A percentile compares a stretch with the other conserved stretches of the same genome.
Conservation (phyloP, 1,139 yeast genomes). For the Pichia sp. region DNA sequence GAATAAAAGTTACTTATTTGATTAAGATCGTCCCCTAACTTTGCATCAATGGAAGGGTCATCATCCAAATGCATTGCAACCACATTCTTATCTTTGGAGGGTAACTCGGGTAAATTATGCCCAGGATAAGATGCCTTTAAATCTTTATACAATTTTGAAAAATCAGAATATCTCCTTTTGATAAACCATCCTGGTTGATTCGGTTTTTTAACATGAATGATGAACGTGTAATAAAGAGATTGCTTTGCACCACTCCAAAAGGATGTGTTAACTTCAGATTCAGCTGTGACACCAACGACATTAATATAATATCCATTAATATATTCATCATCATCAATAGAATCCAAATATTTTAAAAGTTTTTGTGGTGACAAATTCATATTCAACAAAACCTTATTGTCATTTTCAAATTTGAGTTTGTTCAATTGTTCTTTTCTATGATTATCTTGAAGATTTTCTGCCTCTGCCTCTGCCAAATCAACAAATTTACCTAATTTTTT, state of each 20-base stretch:
- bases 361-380: slow-evolving; percentile 2
- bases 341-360: slow-evolving; percentile 5
- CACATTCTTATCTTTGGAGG: slow-evolving; percentile 44
- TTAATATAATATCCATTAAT: slow-evolving; percentile 55
- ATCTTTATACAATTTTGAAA: slow-evolving; percentile 43
- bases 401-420: neutral
- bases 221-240: slow-evolving; percentile 31
- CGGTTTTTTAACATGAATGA: slow-evolving; percentile 32
- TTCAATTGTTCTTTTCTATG: slow-evolving; percentile 16
- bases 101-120: slow-evolving; percentile 53
- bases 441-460: neutral
- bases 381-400: slow-evolving; percentile 1
- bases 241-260: slow-evolving; percentile 18
- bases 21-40: neutral
- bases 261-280: slow-evolving; percentile 17
- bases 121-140: slow-evolving; percentile 62
- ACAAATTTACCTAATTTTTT: slow-evolving; percentile 47
- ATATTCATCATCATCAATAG: slow-evolving; percentile 31
- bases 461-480: slow-evolving; percentile 18
- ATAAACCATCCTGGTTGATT: slow-evolving; percentile 37
- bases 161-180: slow-evolving; percentile 58
- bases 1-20: slow-evolving; percentile 5
- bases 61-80: slow-evolving; percentile 16
- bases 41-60: slow-evolving; percentile 5
- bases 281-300: slow-evolving; percentile 50